Evolutionary conservation across 306 rosid species (phyloP), one percentile per base, ranked within the genome.

Genomic region (Sphenostylis stenocarpa): DNA sequence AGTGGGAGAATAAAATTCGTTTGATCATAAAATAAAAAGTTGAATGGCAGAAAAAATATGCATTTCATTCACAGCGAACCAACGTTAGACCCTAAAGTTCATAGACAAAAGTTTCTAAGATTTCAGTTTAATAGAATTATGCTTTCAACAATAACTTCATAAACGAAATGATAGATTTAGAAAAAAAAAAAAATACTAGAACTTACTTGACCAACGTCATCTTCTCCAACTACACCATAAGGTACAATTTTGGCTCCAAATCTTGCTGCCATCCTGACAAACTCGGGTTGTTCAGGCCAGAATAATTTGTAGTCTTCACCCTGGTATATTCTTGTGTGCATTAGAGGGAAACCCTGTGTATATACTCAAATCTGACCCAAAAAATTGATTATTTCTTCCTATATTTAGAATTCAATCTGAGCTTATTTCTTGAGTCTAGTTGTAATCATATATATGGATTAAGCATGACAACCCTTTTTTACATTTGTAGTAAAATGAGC

Each of bases 241-340:
- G 96, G 97, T 52, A 95, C 76, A 36, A 95, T 95, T 88, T 83
- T 95, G 81, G 98, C 93, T 83, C 98, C 96, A 80, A 95, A 95
- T 82, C 91, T 87, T 26, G 91, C 89, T 45, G 98, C 97, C 97
- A 92, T 88, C 66, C 98, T 89, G 55, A 95, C 93, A 89, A 95
- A 95, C 86, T 95, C 98, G 0, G 97, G 84, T 80, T 77, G 91
- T 81, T 95, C 95, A 1, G 98, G 97, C 98, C 98, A 95, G 89
- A 92, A 88, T 39, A 95, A 77, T 80, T 88, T 92, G 80, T 92
- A 88, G 60, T 88, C 90, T 86, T 95, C 98, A 64, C 97, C 97
- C 98, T 95, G 80, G 31, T 71, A 63, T 58, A 48, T 16, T 48
- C 8, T 48, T 48, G 55, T 48, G 21, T 16, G 21, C 5, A n/a